Conservation (phyloP, 2,329 filamentous ascomycete species). For the Xylaria sp. region DNA sequence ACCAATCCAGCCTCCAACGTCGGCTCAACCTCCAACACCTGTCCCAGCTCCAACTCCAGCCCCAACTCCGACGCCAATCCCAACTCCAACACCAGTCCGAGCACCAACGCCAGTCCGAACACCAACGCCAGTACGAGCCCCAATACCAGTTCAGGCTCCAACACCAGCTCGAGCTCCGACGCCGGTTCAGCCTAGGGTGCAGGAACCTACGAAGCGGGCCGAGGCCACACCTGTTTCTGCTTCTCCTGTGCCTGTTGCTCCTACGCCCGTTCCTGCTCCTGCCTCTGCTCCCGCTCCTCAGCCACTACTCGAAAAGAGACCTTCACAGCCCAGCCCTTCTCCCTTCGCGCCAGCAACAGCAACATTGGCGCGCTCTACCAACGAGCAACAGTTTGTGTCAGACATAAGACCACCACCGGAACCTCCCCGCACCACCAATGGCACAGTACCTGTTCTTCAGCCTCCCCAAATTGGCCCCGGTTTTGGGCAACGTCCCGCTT, state of each 20-base stretch:
- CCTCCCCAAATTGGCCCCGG: slow-evolving; percentile 53
- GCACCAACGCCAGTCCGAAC: neutral
- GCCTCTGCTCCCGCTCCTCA: slow-evolving; percentile 32
- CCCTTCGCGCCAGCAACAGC: slow-evolving; percentile 30
- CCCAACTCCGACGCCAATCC: neutral
- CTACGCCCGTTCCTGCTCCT: slow-evolving; percentile 5
- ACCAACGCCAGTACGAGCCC: neutral
- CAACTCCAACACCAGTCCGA: neutral
- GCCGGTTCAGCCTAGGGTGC: slow-evolving; percentile 35
- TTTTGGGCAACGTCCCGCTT: slow-evolving; percentile 47
- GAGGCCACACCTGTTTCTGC: slow-evolving; percentile 33
- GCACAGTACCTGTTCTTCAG: slow-evolving; percentile 53
- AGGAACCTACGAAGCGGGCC: slow-evolving; percentile 38
- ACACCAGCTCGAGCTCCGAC: slow-evolving; percentile 27
- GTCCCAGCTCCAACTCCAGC: neutral
- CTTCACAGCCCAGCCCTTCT: slow-evolving; percentile 43
- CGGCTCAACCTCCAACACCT: neutral
- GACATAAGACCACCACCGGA: slow-evolving; percentile 44
- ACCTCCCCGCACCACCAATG: slow-evolving; percentile 37
- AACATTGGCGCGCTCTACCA: slow-evolving; percentile 35
- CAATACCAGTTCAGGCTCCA: neutral
- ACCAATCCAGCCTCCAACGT: neutral
- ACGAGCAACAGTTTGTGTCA: slow-evolving; percentile 43
- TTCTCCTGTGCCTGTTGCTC: slow-evolving; percentile 10
- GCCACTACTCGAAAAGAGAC: slow-evolving; percentile 42